Evolutionary conservation across 2,329 filamentous ascomycete genomes (phyloP), one percentile per base, ranked within the genome.

Genomic region (Mariannaea sp.): DNA sequence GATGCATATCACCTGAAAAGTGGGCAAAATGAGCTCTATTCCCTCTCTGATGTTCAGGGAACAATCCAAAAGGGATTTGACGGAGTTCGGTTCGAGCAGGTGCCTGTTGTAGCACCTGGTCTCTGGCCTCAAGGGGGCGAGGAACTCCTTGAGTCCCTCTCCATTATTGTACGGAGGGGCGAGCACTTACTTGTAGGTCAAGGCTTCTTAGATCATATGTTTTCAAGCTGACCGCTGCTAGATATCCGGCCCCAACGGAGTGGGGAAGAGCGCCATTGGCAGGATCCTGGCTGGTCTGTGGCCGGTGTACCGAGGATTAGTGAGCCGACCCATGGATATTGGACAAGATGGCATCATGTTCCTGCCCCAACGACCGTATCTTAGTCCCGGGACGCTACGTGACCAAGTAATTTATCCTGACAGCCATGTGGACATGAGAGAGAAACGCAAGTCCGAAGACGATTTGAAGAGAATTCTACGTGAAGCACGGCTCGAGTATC

Each of bases 341-440:
- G 92, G 92, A 32, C 81, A 87, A 57, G 93, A 97, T 60, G 94
- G 94, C 54, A 96, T 99, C 75, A 97, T 99, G 92, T 97, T 99
- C 75, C 81, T 99, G 9, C 94, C 94, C 0, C 94, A 99, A 71
- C 83, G 93, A 13, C 92, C 93, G 0, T 97, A 97, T 67, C 83
- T 97, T 27, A 93, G 87, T 70, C 89, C 93, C 17, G 94, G 94
- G 29, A 97, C 94, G 1, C 79, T 97, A 8, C 88, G 94, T 20
- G 95, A 99, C 66, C 95, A 99, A 75, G 91, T 99, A 66, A 97
- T 97, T 68, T 99, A 99, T 65, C 94, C 94, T 0, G 92, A 99
- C 65, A 93, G 91, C 6, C 93, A 96, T 69, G 78, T 92, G 35
- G 94, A 99, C 66, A 97, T 99, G 94, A 87, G 85, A 24, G 86